A percentile compares a stretch with the other conserved stretches of the same genome.
Evolutionary conservation across 2,329 filamentous ascomycete genomes (phyloP).

Genomic region (Botrytis byssoidea): DNA sequence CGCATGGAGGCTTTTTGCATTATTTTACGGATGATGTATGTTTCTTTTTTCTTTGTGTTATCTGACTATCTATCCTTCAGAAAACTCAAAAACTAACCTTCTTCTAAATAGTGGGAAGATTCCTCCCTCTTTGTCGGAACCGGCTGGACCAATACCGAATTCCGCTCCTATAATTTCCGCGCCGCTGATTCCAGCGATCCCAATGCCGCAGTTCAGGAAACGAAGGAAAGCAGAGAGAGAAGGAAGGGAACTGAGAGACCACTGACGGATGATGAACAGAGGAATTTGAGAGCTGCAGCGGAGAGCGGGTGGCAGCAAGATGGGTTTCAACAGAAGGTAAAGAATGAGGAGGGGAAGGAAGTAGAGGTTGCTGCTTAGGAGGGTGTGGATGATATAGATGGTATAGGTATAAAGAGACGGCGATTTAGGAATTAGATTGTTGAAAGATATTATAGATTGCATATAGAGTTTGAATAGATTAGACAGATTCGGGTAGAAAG

Average conservation of each 20-base stretch:
- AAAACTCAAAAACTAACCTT: not conserved
- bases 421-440: not conserved
- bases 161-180: slow-evolving; percentile 34
- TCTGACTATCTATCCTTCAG: too few species aligned
- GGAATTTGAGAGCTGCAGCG: slow-evolving; percentile 28
- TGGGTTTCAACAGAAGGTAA: slow-evolving; percentile 11
- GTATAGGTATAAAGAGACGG: not conserved
- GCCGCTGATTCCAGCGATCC: slow-evolving; percentile 25
- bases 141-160: slow-evolving; percentile 39
- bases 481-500: not conserved
- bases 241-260: slow-evolving; percentile 31
- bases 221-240: slow-evolving; percentile 30
- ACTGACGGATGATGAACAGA: slow-evolving; percentile 34
- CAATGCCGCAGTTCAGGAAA: slow-evolving; percentile 29
- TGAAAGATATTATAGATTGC: not conserved
- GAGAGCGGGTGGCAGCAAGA: slow-evolving; percentile 23
- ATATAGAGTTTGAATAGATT: not conserved
- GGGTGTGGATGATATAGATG: not conserved
- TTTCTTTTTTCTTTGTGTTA: not conserved
- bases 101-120: slow-evolving; percentile 46
- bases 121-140: slow-evolving; percentile 33
- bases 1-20: slow-evolving; percentile 81
- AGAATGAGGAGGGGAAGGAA: not conserved
- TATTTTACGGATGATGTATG: slow-evolving; percentile 77
- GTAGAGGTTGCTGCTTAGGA: not conserved